Evolutionary conservation across 108 stramenopile genomes (phyloP).

Genomic region (Skeletonema grethae): DNA sequence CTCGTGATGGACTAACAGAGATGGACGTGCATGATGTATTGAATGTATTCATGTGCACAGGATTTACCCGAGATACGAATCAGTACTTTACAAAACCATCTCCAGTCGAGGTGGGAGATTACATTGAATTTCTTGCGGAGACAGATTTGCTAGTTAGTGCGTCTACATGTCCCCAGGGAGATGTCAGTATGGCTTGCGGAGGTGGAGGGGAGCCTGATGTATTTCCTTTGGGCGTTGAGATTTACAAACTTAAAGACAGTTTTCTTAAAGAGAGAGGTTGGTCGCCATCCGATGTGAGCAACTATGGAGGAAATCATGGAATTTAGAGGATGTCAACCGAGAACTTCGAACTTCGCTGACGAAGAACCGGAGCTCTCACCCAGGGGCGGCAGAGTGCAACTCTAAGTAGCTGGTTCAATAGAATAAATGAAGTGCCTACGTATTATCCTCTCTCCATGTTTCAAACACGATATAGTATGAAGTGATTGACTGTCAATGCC

Average conservation of each 20-base stretch:
- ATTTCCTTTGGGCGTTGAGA: conserved; percentile 57
- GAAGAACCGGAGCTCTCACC: too few relatives aligned
- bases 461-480: too few relatives aligned
- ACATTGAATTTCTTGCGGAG: conserved; percentile 70
- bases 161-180: conserved; percentile 64
- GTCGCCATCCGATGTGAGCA: conserved; percentile 44
- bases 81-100: conserved; percentile 70
- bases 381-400: too few relatives aligned
- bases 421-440: too few relatives aligned
- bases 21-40: conserved; percentile 62
- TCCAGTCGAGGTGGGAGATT: conserved; percentile 69
- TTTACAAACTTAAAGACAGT: conserved; percentile 43
- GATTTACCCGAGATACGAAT: conserved; percentile 62
- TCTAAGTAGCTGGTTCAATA: too few relatives aligned
- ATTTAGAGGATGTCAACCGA: conserved; percentile 6
- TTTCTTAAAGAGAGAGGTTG: conserved; percentile 41
- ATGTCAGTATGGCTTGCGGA: conserved; percentile 62
- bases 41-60: conserved; percentile 74
- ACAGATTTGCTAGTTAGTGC: conserved; percentile 54
- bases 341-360: too few relatives aligned
- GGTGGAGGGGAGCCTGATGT: conserved; percentile 37
- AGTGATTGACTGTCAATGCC: too few relatives aligned
- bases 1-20: conserved; percentile 45
- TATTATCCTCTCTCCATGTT: too few relatives aligned
- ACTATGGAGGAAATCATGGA: conserved; percentile 55